Evolutionary conservation across 106 monocot genomes (phyloP), one percentile per base, ranked within the genome.

Genomic region (Allium fistulosum): DNA sequence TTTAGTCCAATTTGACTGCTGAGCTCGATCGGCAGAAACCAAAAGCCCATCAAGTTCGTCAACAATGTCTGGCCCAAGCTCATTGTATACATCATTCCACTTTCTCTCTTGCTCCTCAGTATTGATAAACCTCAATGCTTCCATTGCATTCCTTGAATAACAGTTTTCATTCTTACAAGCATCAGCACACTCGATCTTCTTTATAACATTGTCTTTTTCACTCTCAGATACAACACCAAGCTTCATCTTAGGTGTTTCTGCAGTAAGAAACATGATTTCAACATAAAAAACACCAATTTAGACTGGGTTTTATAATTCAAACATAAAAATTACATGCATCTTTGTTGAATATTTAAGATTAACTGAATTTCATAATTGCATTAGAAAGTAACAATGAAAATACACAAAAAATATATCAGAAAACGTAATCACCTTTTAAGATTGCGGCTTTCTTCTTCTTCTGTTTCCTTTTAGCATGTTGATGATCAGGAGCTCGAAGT

Each of bases 91-190:
- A 71, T 68, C 79, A 15, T 79, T 55, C 81, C 87, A 91, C 72
- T 17, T 17, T 67, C 57, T 58, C 62, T 9, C 59, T 70, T 87
- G 84, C 47, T 72, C 46, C 51, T 58, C 79, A 3, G 45, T 12
- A 53, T 75, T 66, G 11, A 59, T 60, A 46, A 67, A 80, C 63
- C 79, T 81, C 60, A 91, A 61, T 10, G 62, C 75, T 46, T 84
- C 84, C 69, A 87, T 60, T 62, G 79, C 79, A 17, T 18, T 65
- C 79, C 76, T 76, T 17, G 84, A 63, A 48, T 87, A 91, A 45
- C 69, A 46, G 47, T 47, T 72, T 73, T 14, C 63, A 62, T 0
- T 13, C 14, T 46, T 62, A 14, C 26, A 18, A 60, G 26, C 8
- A 60, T 26, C 60, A 18, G 26, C 60, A 8, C 13, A 10, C 1